Evolutionary conservation across 2,329 filamentous ascomycete genomes (phyloP), one percentile per base, ranked within the genome.

Genomic region (Monosporascus sp.): DNA sequence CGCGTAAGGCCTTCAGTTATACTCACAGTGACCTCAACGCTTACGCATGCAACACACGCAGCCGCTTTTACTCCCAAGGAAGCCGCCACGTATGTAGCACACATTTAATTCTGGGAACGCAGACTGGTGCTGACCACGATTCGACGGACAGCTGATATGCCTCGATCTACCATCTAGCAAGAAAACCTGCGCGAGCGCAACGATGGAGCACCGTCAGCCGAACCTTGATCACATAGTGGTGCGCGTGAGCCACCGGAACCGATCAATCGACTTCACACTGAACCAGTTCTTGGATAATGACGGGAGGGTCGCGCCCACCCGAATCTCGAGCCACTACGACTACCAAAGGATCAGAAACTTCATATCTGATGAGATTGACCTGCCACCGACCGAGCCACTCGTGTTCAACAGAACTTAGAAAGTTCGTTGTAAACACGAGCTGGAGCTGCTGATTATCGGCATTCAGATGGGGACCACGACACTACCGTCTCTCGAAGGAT

Each of bases 301-400:
- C 16, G 24, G 49, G 40, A 45, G 26, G 24, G 40, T 24, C 44
- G 40, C 49, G 6, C 7, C 24, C 9, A 31, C 44, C 24, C 49
- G 49, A 51, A 26, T 51, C 40, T 51, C 49, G 40, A 51, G 49
- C 27, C 2, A 51, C 26, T 51, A 51, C 26, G 41, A 51, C 22
- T 51, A 51, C 26, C 20, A 37, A 20, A 7, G 38, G 31, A 51
- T 51, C 5, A 45, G 41, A 31, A 16, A 46, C 8, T 37, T 19
- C 38, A 31, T 51, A 24, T 24, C 8, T 22, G 35, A n/a, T 24
- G 17, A 45, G 9, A 51, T 45, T 27, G 27, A 22, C 49, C 41
- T 51, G 24, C 26, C 19, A n/a, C 24, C 19, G 49, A 45, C 49
- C 6, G 26, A 46, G 49, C 49, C 40, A 37, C 27, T 51, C 49